phyloP scores from a whole-genome alignment of 2,329 filamentous ascomycete species.

The Penicillium paneum region DNA sequence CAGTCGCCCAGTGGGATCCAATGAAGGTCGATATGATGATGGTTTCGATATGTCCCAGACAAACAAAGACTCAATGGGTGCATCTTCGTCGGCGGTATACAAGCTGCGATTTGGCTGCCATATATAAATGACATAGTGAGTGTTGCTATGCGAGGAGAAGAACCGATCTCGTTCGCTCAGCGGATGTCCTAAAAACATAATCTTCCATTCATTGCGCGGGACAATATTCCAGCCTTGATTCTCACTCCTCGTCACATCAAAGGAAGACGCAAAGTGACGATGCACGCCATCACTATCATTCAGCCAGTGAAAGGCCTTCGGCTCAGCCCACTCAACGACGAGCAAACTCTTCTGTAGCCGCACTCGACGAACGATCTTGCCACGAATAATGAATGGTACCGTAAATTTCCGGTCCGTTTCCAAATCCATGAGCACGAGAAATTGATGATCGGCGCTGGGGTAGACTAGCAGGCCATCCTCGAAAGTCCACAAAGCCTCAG shows the following conservation, averaged over 20 bases:
- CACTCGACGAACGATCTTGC: slow-evolving; percentile 54
- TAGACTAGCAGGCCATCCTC: slow-evolving; percentile 58
- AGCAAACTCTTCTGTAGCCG: slow-evolving; percentile 55
- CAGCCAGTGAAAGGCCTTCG: slow-evolving; percentile 50
- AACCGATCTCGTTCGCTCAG: slow-evolving; percentile 58
- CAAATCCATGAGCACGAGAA: slow-evolving; percentile 51
- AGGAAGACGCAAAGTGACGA: slow-evolving; percentile 60
- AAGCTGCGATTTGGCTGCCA: slow-evolving; percentile 59
- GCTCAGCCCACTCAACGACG: slow-evolving; percentile 63
- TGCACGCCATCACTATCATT: slow-evolving; percentile 53
- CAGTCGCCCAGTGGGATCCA: slow-evolving; percentile 45
- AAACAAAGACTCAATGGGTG: slow-evolving; percentile 56
- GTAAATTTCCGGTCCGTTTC: slow-evolving; percentile 42
- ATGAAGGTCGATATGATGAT: slow-evolving; percentile 50
- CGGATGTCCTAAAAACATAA: slow-evolving; percentile 57
- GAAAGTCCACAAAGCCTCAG: slow-evolving; percentile 53
- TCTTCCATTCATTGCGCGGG: slow-evolving; percentile 60
- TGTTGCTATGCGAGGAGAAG: slow-evolving; percentile 58
- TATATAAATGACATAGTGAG: slow-evolving; percentile 60
- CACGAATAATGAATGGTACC: slow-evolving; percentile 52
- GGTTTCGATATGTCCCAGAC: slow-evolving; percentile 58
- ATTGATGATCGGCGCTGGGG: slow-evolving; percentile 37
- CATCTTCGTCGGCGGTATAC: slow-evolving; percentile 53
- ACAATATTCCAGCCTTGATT: slow-evolving; percentile 43
- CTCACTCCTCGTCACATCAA: slow-evolving; percentile 44